Conservation (phyloP, 208 protist species). For the Crithidia expoeki region DNA sequence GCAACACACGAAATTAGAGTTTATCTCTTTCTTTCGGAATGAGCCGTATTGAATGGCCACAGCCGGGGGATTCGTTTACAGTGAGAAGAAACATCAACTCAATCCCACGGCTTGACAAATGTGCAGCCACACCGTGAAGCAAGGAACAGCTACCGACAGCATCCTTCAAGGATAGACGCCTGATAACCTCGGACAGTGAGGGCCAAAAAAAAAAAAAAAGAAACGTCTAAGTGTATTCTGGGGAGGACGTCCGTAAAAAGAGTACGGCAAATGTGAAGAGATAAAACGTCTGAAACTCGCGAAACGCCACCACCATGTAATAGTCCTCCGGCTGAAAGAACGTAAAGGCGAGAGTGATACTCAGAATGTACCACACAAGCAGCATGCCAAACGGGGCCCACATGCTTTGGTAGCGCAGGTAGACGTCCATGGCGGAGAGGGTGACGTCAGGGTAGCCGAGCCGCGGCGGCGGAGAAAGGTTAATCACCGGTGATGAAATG, state of each 20-base stretch:
- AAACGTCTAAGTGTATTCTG: conserved; percentile 15
- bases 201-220: neutral
- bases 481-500: neutral
- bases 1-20: too few species aligned
- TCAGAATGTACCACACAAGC: conserved; percentile 47
- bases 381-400: conserved; percentile 48
- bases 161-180: neutral
- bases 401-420: conserved; percentile 61
- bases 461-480: conserved; percentile 10
- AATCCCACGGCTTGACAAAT: too few species aligned
- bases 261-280: conserved; percentile 56
- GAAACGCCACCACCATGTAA: conserved; percentile 57
- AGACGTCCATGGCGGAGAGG: conserved; percentile 44
- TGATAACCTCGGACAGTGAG: neutral
- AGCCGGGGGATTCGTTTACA: too few species aligned
- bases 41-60: too few species aligned
- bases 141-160: neutral
- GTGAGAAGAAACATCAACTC: too few species aligned
- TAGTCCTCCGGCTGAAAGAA: conserved; percentile 60
- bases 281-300: conserved; percentile 52
- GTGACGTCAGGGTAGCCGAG: conserved; percentile 15
- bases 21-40: too few species aligned
- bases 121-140: too few species aligned
- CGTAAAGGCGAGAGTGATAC: conserved; percentile 36
- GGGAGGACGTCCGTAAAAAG: conserved; percentile 42